phyloP scores from a whole-genome alignment of 1,284 basidiomycete genomes.

The Termitomyces sp. region DNA sequence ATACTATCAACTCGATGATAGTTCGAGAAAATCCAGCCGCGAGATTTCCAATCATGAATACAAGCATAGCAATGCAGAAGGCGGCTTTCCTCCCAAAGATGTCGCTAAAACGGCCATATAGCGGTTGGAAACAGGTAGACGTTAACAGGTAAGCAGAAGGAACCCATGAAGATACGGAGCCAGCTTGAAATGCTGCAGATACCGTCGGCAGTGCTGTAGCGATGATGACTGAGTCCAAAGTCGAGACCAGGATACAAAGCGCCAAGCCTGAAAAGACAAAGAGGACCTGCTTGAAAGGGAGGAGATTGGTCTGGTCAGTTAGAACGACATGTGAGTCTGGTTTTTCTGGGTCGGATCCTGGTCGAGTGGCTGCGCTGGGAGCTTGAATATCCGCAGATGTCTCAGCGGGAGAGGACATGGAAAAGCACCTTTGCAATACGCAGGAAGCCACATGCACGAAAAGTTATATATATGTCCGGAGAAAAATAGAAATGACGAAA shows the following conservation, averaged over 20 bases:
- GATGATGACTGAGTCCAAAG: slow-evolving; percentile 61
- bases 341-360: not conserved
- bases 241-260: slow-evolving; percentile 52
- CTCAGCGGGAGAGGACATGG: not conserved
- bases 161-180: slow-evolving; percentile 67
- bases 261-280: slow-evolving; percentile 58
- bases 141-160: slow-evolving; percentile 63
- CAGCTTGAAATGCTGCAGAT: slow-evolving; percentile 62
- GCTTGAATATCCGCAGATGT: not conserved
- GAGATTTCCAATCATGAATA: slow-evolving; percentile 62
- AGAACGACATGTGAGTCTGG: slow-evolving; percentile 25
- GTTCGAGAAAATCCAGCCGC: slow-evolving; percentile 54
- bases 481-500: not conserved
- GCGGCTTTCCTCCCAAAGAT: slow-evolving; percentile 73
- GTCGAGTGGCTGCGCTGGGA: not conserved
- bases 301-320: slow-evolving; percentile 74
- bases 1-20: slow-evolving; percentile 70
- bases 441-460: not conserved
- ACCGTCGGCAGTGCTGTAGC: slow-evolving; percentile 70
- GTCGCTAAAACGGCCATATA: slow-evolving; percentile 68
- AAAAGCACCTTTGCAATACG: not conserved
- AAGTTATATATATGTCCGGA: not conserved
- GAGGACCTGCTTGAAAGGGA: slow-evolving; percentile 63
- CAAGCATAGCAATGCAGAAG: slow-evolving; percentile 51
- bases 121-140: slow-evolving; percentile 59